Evolutionary conservation across 1,284 basidiomycete species (phyloP), one percentile per base, ranked within the genome.

Genomic region (Rhodotorula glutinis): DNA sequence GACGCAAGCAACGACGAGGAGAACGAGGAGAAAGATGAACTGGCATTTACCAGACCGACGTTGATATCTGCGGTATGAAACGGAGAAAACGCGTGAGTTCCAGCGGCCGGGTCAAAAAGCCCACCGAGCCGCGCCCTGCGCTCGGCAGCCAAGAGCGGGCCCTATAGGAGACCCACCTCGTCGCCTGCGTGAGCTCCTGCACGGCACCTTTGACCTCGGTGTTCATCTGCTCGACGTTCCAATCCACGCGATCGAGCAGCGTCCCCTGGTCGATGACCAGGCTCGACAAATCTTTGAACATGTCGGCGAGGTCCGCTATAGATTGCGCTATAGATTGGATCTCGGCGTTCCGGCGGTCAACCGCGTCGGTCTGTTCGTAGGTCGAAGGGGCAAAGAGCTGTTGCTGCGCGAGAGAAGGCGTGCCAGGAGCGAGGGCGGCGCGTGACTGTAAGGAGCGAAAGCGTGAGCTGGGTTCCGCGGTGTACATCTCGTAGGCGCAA

Each of bases 261-360:
- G 95, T 97, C 17, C 96, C 96, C 78, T 99, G 96, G 79, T 98
- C 96, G 71, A 98, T 97, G 63, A 99, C 92, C 67, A 99, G 85
- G 49, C 84, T 85, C 29, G 88, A 89, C 49, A 99, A 83, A 77
- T 99, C 96, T 75, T 94, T 91, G 83, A 99, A 99, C 53, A 99
- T 85, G 76, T 95, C 92, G 2, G 94, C 94, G 29, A 99, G 84
- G 57, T 88, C 86, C 44, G 89, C 85, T 74, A 99, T 98, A 19
- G 90, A 93, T 72, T 89, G 87, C 0, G 95, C 93, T 71, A 99
- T 95, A 76, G 94, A 88, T 33, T 87, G 85, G 69, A 99, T 85
- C 77, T 98, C 92, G 66, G 84, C 83, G 75, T 89, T 73, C 9
- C 79, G 65, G 54, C 76, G 76, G 41, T 68, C 66, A 57, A 66